Evolutionary conservation across 108 stramenopile genomes (phyloP), one percentile per base, ranked within the genome.

Genomic region (Skeletonema tropicum): DNA sequence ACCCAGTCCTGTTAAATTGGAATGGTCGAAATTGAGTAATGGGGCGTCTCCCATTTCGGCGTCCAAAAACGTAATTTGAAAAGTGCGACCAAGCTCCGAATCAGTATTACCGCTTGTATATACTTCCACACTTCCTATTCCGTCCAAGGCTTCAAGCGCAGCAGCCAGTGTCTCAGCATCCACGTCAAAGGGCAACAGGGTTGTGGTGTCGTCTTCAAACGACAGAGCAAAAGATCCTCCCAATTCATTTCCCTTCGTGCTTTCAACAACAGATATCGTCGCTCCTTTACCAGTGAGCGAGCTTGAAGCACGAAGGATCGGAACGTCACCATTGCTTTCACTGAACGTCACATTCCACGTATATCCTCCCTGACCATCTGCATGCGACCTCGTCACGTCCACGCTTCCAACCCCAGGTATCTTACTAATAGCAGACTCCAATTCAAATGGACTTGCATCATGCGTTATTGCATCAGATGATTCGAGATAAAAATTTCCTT

Each of bases 331-430:
- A 46, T 58, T 46, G 66, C 81, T 48, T 11, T 58, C 73, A 1
- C 77, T 57, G 82, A 93, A 95, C 11, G 94, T 95, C 30, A 95
- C 79, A 26, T 68, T 65, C 92, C 93, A 95, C 1, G 77, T 74
- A 66, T 73, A 92, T 12, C 92, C 92, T 52, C 71, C 77, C 41
- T 79, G 82, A 3, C 66, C 71, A 58, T 86, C 88, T 6, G 52
- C 52, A 17, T 73, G 84, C 11, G 73, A 83, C 30, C 90, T 68
- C 8, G 87, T 66, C 1, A 95, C 92, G 38, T 78, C 57, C 3
- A 92, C 90, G 30, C 74, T 80, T 49, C 86, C 90, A 25, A 93
- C 42, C 6, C 81, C 90, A 29, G 71, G 32, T 11, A 92, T 58
- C 7, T 63, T 63, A 64, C 88, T 81, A 30, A 95, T 66, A 1